A percentile compares a stretch with the other conserved stretches of the same genome.
These are phyloP conservation scores for Bryopsis sp. DNA, from an alignment of 139 green algal genomes.

Conservation along the genomic window DNA sequence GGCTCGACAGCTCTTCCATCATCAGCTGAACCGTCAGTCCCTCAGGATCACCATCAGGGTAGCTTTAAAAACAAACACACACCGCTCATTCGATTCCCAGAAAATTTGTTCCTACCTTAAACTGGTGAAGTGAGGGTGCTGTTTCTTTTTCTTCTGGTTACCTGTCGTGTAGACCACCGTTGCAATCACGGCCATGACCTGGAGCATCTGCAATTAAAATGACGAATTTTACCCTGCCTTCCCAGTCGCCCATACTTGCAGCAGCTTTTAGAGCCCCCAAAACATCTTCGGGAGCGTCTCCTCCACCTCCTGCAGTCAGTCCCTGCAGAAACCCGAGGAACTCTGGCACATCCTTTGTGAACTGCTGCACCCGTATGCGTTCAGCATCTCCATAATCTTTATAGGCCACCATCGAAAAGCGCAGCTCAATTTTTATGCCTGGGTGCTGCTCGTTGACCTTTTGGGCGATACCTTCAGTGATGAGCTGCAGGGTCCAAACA, in stretches of 20 bases:
- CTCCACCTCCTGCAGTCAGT: slow-evolving; percentile 22
- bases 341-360: slow-evolving; percentile 22
- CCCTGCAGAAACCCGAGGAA: slow-evolving; percentile 10
- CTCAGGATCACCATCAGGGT: not conserved
- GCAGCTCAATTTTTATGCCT: slow-evolving; percentile 22
- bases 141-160: not conserved
- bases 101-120: too few relatives aligned
- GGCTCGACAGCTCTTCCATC: slow-evolving; percentile 1
- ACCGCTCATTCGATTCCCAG: too few relatives aligned
- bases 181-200: slow-evolving; percentile 24
- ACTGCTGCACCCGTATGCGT: slow-evolving; percentile 24
- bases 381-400: slow-evolving; percentile 27
- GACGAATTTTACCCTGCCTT: slow-evolving; percentile 27
- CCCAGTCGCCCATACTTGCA: slow-evolving; percentile 24
- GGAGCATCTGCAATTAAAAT: slow-evolving; percentile 32
- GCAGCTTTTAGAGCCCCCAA: slow-evolving; percentile 21
- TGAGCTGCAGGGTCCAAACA: slow-evolving; percentile 5
- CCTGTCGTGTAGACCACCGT: slow-evolving; percentile 8
- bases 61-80: not conserved
- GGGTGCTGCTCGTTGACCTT: slow-evolving; percentile 30
- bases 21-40: not conserved
- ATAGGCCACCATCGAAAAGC: slow-evolving; percentile 32
- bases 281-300: slow-evolving; percentile 33
- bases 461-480: slow-evolving; percentile 21
- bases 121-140: not conserved